Evolutionary conservation across 2,329 filamentous ascomycete genomes (phyloP).

Genomic region (Colletotrichum destructivum): DNA sequence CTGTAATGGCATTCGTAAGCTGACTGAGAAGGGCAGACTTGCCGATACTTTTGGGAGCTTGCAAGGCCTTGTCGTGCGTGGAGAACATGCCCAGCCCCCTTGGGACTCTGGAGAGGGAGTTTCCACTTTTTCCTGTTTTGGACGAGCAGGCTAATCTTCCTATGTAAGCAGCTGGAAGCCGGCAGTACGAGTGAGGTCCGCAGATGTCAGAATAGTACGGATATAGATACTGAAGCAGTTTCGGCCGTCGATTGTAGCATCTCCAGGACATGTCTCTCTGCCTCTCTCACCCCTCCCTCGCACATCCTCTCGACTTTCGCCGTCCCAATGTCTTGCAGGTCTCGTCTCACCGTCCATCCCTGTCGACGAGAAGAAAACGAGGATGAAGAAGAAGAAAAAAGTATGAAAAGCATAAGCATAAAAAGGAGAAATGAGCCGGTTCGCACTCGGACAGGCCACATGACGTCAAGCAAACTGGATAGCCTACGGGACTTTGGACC

Average conservation of each 20-base stretch:
- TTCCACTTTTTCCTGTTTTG: background rate
- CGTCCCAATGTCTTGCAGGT: background rate
- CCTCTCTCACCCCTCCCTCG: background rate
- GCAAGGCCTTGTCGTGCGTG: background rate
- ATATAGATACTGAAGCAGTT: too few relatives aligned
- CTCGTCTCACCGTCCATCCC: constrained; percentile 7
- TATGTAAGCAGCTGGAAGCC: background rate
- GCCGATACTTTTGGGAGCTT: constrained; percentile 21
- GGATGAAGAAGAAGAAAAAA: too few relatives aligned
- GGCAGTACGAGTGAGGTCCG: background rate
- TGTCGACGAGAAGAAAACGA: background rate
- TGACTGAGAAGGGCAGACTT: constrained; percentile 2
- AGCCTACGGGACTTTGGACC: too few relatives aligned
- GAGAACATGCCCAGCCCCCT: background rate
- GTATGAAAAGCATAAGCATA: constrained; percentile 30
- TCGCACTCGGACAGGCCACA: background rate
- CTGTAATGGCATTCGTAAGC: constrained; percentile 14
- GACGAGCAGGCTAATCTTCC: background rate
- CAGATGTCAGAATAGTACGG: background rate
- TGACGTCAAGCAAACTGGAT: constrained; percentile 36
- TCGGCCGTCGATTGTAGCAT: background rate
- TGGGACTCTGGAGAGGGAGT: background rate
- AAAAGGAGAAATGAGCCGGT: constrained; percentile 32
- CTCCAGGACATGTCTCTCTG: background rate
- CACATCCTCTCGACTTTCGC: background rate